Conservation (phyloP, 1,139 yeast genomes). For the Suhomyces maxii region DNA sequence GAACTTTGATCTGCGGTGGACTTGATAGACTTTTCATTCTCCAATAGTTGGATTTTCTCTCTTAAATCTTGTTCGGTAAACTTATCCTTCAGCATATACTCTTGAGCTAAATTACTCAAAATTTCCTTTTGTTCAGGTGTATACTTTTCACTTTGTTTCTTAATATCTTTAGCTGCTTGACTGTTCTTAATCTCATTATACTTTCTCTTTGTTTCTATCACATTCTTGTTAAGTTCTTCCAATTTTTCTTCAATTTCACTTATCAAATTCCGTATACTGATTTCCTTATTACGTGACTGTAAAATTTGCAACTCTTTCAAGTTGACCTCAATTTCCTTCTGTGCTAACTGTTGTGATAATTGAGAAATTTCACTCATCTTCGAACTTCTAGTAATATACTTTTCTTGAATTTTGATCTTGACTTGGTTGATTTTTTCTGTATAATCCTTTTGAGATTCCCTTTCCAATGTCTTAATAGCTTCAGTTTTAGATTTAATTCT, state of each 20-base stretch:
- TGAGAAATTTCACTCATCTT: slow-evolving; percentile 16
- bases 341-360: slow-evolving; percentile 22
- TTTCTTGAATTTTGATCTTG: slow-evolving; percentile 27
- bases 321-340: slow-evolving; percentile 22
- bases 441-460: slow-evolving; percentile 29
- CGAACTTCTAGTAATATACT: slow-evolving; percentile 21
- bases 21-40: slow-evolving; percentile 41
- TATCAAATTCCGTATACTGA: slow-evolving; percentile 31
- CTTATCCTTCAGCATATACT: slow-evolving; percentile 40
- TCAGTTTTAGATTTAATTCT: slow-evolving; percentile 23
- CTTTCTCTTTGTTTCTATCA: slow-evolving; percentile 39
- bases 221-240: slow-evolving; percentile 29
- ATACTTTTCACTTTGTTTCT: slow-evolving; percentile 38
- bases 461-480: slow-evolving; percentile 26
- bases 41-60: slow-evolving; percentile 33
- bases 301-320: slow-evolving; percentile 23
- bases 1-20: slow-evolving; percentile 43
- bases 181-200: slow-evolving; percentile 46
- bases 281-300: slow-evolving; percentile 36
- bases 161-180: slow-evolving; percentile 44
- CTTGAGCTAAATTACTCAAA: slow-evolving; percentile 44
- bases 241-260: slow-evolving; percentile 36
- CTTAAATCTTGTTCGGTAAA: slow-evolving; percentile 42
- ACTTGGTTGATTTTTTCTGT: slow-evolving; percentile 26
- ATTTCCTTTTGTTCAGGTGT: slow-evolving; percentile 43